Evolutionary conservation across 805 yeast species (phyloP), one percentile per base, ranked within the genome.

Genomic region (Komagataella phaffii): DNA sequence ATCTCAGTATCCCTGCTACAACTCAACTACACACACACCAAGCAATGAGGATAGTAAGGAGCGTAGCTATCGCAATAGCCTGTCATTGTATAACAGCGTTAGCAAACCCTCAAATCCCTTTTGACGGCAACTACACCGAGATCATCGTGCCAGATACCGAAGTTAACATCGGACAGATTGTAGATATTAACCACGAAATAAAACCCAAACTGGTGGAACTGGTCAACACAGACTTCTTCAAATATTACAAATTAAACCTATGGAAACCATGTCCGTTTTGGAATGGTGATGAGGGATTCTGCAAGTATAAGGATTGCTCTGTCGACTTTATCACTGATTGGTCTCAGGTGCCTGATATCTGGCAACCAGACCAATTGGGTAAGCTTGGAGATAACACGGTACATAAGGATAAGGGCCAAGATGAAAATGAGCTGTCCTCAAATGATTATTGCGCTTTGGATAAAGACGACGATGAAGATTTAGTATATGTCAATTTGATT

Each of bases 241-340:
- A 83, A 56, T 88, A 86, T 63, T 93, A 88, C 72, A 83, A 88
- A 63, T 75, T 93, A 52, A 89, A 93, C 61, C 72, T 93, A 53
- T 88, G 81, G 65, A 83, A 76, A 56, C 78, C 79, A 63, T 89
- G 99, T 65, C 91, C 95, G 24, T 89, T 85, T 64, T 86, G 88
- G 89, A 79, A 80, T 57, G 88, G 82, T 58, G 75, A 75, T 60
- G 75, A 75, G 49, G 95, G 90, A 46, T 80, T 85, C 60, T 89
- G 97, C 64, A 86, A 89, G 55, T 87, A 88, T 61, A 75, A 87
- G 56, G 83, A 88, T 52, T 89, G 97, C 68, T 95, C 96, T 0
- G 95, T 89, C 46, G 96, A 89, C 63, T 78, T 88, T 2, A 76
- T 86, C 10, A 87, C 81, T 50, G 86, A 84, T 57, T 85, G 84